These are phyloP conservation scores for Fusarium falciforme DNA, from an alignment of 2,329 filamentous ascomycete species.

Conservation along the genomic window DNA sequence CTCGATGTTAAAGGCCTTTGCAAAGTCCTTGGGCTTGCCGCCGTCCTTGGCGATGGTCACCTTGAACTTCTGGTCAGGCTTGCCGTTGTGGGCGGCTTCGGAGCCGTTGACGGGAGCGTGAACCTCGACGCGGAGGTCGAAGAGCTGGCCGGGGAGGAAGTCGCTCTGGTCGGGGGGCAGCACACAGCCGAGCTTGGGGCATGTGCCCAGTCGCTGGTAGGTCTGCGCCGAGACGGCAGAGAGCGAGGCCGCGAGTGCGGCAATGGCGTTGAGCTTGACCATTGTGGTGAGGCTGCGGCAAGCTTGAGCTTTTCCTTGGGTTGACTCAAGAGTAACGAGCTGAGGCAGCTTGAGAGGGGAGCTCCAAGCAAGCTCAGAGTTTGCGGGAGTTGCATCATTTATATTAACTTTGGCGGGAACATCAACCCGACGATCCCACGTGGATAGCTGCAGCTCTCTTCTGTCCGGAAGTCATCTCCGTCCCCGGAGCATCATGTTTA, in stretches of 20 bases:
- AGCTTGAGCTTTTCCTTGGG: constrained; percentile 1
- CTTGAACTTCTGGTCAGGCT: constrained; percentile 79
- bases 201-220: constrained; percentile 69
- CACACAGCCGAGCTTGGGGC: constrained; percentile 69
- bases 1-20: constrained; percentile 74
- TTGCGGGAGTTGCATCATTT: constrained; percentile 36
- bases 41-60: constrained; percentile 78
- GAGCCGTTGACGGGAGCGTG: constrained; percentile 85
- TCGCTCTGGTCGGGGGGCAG: constrained; percentile 76
- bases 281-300: constrained; percentile 37
- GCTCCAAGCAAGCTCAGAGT: constrained; percentile 2
- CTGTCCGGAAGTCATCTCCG: constrained; percentile 29
- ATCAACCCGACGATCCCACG: constrained; percentile 29
- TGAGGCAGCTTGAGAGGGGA: constrained; percentile 33
- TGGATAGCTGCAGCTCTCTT: constrained; percentile 22
- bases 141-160: constrained; percentile 85
- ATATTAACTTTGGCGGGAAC: constrained; percentile 22
- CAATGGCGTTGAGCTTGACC: constrained; percentile 51
- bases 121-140: constrained; percentile 85
- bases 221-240: constrained; percentile 64
- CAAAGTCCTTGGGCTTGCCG: constrained; percentile 62
- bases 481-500: constrained; percentile 5
- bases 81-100: constrained; percentile 76
- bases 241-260: constrained; percentile 49
- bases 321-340: constrained; percentile 15